Evolutionary conservation across 352 stramenopile genomes (phyloP), one percentile per base, ranked within the genome.

Genomic region (Phytophthora idaei): DNA sequence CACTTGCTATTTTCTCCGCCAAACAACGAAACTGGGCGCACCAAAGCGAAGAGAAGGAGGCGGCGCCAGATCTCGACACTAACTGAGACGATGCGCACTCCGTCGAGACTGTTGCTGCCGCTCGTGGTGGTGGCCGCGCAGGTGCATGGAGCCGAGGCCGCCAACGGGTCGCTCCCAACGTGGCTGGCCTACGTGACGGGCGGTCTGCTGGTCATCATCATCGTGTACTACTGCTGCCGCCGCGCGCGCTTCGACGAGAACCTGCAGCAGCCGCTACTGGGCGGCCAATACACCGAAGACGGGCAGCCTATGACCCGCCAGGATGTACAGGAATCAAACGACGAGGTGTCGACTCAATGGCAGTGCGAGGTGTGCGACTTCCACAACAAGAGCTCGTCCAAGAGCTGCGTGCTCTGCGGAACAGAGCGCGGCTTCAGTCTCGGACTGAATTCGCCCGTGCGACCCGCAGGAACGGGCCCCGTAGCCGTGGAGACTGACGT

Each of bases 321-420:
- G 54, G 85, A 95, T 67, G 87, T 95, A 10, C 87, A 95, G 58
- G 87, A 95, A 52, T 83, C 84, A 42, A 87, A 78, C 42, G 87
- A 95, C 64, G 87, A 95, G 54, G 74, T 95, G 6, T 86, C 79
- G 42, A 87, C 73, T 5, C 85, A 95, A 64, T 95, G 87, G 87
- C 90, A 93, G 65, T 95, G 87, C 69, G 85, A 94, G 50, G 87
- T 95, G 6, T 95, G 87, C 62, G 87, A 95, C 71, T 95, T 95
- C 66, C 83, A 93, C 73, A 95, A 95, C 76, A 95, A 95, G 67
- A 77, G 80, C 29, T 93, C 83, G 50, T 45, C 77, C 61, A 90
- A 90, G 69, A 47, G 77, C 15, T 95, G 87, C 60, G 82, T 94
- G 41, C 68, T 95, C 2, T 95, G 87, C 50, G 87, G 87, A 61